These are phyloP conservation scores for Boletus rex-veris DNA, from an alignment of 768 basidiomycete genomes.

Conservation along the genomic window DNA sequence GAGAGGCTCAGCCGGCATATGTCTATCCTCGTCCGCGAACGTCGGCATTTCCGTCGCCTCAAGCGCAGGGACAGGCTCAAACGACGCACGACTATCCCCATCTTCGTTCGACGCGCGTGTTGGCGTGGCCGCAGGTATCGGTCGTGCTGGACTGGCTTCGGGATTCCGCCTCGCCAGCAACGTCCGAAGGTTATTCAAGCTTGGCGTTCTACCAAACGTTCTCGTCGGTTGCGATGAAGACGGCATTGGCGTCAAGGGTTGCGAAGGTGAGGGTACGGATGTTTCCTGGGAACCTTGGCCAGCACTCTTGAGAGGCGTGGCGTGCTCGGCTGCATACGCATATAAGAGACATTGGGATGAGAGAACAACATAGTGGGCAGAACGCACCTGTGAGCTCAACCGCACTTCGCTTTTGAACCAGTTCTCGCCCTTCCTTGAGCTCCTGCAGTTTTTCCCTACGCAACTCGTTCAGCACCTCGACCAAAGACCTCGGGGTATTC, in stretches of 20 bases:
- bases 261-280: neutral
- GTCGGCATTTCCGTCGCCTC: too few species aligned
- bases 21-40: too few species aligned
- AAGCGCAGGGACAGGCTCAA: too few species aligned
- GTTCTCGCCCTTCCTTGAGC: neutral
- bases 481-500: constrained; percentile 14
- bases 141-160: neutral
- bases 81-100: too few species aligned
- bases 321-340: neutral
- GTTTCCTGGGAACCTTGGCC: neutral
- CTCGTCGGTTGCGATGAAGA: neutral
- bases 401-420: neutral
- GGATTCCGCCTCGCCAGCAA: constrained; percentile 12
- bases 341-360: neutral
- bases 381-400: neutral
- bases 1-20: too few species aligned
- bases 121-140: too few species aligned
- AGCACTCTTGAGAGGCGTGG: neutral
- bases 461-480: constrained; percentile 22
- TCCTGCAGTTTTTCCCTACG: constrained; percentile 7
- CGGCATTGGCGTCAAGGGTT: neutral
- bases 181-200: constrained; percentile 15
- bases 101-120: neutral
- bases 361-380: neutral
- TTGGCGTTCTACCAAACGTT: constrained; percentile 5